Evolutionary conservation across 331 rosid genomes (phyloP).

Genomic region (Rhamnella rubrinervis): DNA sequence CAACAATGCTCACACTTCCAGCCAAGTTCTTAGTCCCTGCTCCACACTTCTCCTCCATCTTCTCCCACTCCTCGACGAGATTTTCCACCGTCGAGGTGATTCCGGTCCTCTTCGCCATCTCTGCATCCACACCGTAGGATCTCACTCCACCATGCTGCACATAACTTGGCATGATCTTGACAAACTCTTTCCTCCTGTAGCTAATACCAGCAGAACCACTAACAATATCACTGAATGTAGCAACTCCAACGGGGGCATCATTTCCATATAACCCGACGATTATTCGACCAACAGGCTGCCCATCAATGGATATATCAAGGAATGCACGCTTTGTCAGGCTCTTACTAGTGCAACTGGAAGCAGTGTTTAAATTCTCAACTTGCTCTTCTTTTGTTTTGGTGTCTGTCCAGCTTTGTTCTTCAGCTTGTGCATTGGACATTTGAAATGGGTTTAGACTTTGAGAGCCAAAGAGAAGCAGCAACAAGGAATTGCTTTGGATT

Average conservation of each 20-base stretch:
- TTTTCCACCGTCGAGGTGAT: slow-evolving; percentile 43
- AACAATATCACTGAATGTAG: slow-evolving; percentile 62
- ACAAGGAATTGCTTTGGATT: slow-evolving; percentile 51
- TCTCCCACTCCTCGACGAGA: slow-evolving; percentile 71
- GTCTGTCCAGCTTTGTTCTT: slow-evolving; percentile 48
- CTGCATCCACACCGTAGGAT: slow-evolving; percentile 77
- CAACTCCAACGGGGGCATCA: slow-evolving; percentile 56
- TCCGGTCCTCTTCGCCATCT: slow-evolving; percentile 56
- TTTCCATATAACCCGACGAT: slow-evolving; percentile 63
- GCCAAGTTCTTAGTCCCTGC: slow-evolving; percentile 73
- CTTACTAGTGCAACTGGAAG: slow-evolving; percentile 42
- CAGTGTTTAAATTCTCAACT: slow-evolving; percentile 20
- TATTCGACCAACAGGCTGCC: slow-evolving; percentile 67
- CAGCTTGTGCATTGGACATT: slow-evolving; percentile 49
- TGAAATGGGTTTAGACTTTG: slow-evolving; percentile 43
- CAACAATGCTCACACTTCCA: slow-evolving; percentile 72
- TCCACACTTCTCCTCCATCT: slow-evolving; percentile 35
- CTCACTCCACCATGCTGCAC: slow-evolving; percentile 77
- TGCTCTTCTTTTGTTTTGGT: slow-evolving; percentile 11
- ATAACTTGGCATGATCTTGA: slow-evolving; percentile 68
- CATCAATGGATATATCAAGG: slow-evolving; percentile 66
- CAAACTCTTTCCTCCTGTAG: slow-evolving; percentile 85
- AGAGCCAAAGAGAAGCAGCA: slow-evolving; percentile 58
- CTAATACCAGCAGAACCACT: slow-evolving; percentile 88
- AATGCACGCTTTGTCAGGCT: slow-evolving; percentile 56